These are phyloP conservation scores for Colletotrichum sp. DNA, from an alignment of 2,329 filamentous ascomycete genomes.

Conservation along the genomic window DNA sequence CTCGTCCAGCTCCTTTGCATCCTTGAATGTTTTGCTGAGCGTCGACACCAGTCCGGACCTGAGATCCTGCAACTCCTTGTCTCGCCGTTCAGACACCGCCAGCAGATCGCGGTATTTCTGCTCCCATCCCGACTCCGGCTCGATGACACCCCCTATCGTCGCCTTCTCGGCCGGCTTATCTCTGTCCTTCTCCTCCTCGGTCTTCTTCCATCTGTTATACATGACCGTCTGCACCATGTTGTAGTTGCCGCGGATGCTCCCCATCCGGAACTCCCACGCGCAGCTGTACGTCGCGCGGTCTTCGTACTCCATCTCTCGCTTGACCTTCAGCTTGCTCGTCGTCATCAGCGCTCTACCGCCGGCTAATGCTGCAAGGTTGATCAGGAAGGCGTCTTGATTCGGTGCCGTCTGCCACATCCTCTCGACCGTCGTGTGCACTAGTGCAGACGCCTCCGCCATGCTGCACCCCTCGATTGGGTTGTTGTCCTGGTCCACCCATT, in stretches of 20 bases:
- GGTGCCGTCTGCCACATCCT: slow-evolving; percentile 56
- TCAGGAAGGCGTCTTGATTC: slow-evolving; percentile 60
- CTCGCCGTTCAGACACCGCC: slow-evolving; percentile 62
- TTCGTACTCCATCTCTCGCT: slow-evolving; percentile 46
- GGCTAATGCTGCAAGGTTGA: slow-evolving; percentile 63
- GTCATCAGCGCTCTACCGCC: slow-evolving; percentile 58
- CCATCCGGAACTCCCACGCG: slow-evolving; percentile 62
- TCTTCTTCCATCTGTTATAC: slow-evolving; percentile 45
- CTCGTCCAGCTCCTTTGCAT: not conserved
- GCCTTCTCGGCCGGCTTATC: slow-evolving; percentile 29
- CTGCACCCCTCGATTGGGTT: slow-evolving; percentile 45
- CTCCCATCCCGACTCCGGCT: slow-evolving; percentile 45
- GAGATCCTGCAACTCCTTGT: slow-evolving; percentile 54
- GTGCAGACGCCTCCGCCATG: slow-evolving; percentile 58
- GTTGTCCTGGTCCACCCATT: slow-evolving; percentile 57
- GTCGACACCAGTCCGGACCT: slow-evolving; percentile 47
- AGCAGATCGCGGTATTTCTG: slow-evolving; percentile 62
- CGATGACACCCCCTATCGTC: not conserved
- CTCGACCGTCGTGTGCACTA: slow-evolving; percentile 59
- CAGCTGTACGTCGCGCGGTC: slow-evolving; percentile 53
- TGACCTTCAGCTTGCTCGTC: slow-evolving; percentile 43
- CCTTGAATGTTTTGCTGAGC: slow-evolving; percentile 21
- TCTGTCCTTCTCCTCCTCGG: slow-evolving; percentile 26
- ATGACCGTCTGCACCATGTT: slow-evolving; percentile 55
- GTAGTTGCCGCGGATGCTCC: slow-evolving; percentile 57